Percentiles rank a stretch among this genome's conserved stretches.
These are phyloP conservation scores for Aspergillus aculeatus DNA, from an alignment of 2,329 filamentous ascomycete species.

Conservation along the genomic window DNA sequence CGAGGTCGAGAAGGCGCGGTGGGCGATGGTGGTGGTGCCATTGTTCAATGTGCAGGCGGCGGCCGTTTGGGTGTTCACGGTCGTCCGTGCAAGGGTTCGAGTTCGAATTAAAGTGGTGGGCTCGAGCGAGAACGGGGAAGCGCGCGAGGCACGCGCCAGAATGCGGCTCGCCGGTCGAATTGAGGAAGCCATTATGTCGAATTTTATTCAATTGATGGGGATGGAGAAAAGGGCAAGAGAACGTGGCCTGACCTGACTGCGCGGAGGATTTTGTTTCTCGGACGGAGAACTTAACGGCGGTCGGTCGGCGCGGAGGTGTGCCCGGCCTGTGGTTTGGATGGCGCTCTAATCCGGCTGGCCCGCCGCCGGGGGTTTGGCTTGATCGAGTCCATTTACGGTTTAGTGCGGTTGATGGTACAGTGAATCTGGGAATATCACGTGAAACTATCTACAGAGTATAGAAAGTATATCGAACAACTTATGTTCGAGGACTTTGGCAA, in stretches of 20 bases:
- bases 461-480: background rate
- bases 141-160: conserved; percentile 14
- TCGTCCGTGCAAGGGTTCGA: background rate
- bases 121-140: conserved; percentile 11
- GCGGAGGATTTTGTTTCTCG: conserved; percentile 7
- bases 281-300: background rate
- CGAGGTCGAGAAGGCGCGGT: conserved; percentile 31
- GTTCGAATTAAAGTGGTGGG: background rate
- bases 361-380: conserved; percentile 3
- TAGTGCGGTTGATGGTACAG: conserved; percentile 14
- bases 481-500: background rate
- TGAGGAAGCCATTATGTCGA: conserved; percentile 27
- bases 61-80: background rate
- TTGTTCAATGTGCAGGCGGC: conserved; percentile 1
- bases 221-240: background rate
- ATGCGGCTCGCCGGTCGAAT: conserved; percentile 22
- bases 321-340: conserved; percentile 2
- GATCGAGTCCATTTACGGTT: conserved; percentile 7
- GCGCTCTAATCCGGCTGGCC: conserved; percentile 16
- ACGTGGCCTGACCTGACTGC: conserved; percentile 1
- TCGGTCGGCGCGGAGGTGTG: background rate
- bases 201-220: background rate
- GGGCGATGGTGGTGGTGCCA: background rate
- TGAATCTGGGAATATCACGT: conserved; percentile 6
- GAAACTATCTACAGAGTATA: background rate